Evolutionary conservation across 495 filamentous ascomycete genomes (phyloP), one percentile per base, ranked within the genome.

Genomic region (Tetracladium setigerum): DNA sequence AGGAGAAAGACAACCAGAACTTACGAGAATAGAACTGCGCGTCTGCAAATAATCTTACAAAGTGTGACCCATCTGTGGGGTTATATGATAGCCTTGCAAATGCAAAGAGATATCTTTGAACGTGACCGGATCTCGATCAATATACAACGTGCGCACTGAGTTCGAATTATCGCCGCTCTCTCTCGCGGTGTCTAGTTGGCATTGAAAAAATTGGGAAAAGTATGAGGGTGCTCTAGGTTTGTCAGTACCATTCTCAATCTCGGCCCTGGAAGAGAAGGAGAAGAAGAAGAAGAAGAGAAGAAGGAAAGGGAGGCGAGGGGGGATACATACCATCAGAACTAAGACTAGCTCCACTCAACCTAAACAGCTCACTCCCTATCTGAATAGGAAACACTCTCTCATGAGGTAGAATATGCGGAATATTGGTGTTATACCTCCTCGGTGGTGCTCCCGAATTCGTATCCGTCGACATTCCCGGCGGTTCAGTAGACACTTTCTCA

Each of bases 131-230:
- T 98, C 92, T 33, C 91, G 81, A 68, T 98, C 91, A 61, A 98
- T 96, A 64, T 94, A 96, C 16, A 96, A 76, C 5, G 91, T 95
- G 32, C 70, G 63, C 46, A 77, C 70, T 13, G 67, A 58, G 24
- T 58, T 58, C 2, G 55, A 58, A 37, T 77, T 73, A 46, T 76
- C 70, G 49, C 76, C 76, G 27, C 46, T 56, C 27, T 56, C 53
- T 46, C 78, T 70, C 38, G 76, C 74, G 46, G 66, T 62, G 41
- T 76, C 75, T 14, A 98, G 61, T 66, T 96, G 90, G 52, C 86
- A 83, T 47, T 81, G 78, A 68, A 98, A 98, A 68, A 89, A 96
- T 52, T 84, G 83, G 16, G 92, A 95, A 65, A 98, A 96, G 64
- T 96, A 98, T 50, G 92, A 96, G 57, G 91, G 91, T 67, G 90